Conservation (phyloP, 768 basidiomycete genomes). For the Tylopilus vinaceipallidus region DNA sequence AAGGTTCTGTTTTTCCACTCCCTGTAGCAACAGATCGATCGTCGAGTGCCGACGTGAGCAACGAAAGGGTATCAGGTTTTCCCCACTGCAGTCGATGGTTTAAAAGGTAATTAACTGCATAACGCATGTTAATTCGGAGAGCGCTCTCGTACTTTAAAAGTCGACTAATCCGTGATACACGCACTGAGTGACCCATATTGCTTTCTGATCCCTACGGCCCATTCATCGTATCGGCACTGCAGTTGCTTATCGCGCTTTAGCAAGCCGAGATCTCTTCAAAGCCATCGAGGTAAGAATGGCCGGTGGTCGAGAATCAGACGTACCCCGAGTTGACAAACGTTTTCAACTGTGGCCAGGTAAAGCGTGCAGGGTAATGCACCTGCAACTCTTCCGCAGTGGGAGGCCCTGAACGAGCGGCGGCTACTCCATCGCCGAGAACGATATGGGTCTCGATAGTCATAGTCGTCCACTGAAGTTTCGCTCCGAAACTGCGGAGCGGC, state of each 20-base stretch:
- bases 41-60: constrained; percentile 56
- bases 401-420: constrained; percentile 52
- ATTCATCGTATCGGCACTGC: constrained; percentile 64
- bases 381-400: constrained; percentile 69
- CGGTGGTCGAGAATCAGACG: constrained; percentile 8
- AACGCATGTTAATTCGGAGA: background rate
- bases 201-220: constrained; percentile 51
- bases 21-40: constrained; percentile 19
- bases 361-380: constrained; percentile 67
- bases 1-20: background rate
- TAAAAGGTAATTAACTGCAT: constrained; percentile 67
- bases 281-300: background rate
- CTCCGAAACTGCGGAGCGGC: background rate
- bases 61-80: constrained; percentile 58
- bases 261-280: constrained; percentile 71
- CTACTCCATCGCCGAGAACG: constrained; percentile 11
- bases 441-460: constrained; percentile 20
- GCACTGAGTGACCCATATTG: constrained; percentile 67
- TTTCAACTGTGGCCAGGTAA: constrained; percentile 75
- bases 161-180: constrained; percentile 16
- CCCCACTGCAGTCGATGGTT: constrained; percentile 76
- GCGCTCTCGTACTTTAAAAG: background rate
- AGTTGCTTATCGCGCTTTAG: constrained; percentile 71
- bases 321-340: constrained; percentile 79
- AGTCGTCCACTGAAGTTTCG: background rate